Conservation (phyloP, 2,329 filamentous ascomycete species). For the Hymenoscyphus scutula region DNA sequence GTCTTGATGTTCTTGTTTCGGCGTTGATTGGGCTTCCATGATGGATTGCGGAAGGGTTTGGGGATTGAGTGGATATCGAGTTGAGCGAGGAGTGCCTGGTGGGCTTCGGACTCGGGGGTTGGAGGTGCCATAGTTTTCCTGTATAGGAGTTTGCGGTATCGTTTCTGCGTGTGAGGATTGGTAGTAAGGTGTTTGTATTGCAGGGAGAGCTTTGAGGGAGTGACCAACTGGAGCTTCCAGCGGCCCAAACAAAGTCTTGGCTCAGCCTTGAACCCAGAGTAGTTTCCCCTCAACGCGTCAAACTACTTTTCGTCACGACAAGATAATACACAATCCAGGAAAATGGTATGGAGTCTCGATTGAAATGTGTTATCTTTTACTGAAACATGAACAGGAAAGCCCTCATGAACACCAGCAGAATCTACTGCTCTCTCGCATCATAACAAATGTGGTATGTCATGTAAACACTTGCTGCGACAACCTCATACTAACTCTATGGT, state of each 20-base stretch:
- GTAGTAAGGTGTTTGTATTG: not conserved
- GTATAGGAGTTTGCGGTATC: not conserved
- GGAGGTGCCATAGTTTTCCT: constrained; percentile 30
- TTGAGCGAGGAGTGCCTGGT: constrained; percentile 82
- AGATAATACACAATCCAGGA: constrained; percentile 4
- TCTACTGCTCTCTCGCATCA: constrained; percentile 87
- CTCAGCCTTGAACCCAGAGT: not conserved
- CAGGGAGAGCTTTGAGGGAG: not conserved
- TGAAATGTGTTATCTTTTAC: too few species aligned
- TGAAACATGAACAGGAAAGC: constrained; percentile 63
- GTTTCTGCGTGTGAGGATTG: not conserved
- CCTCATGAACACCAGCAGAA: constrained; percentile 98
- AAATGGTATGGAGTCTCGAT: constrained; percentile 10
- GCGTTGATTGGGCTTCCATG: constrained; percentile 89
- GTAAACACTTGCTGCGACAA: not conserved
- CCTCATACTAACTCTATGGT: constrained; percentile 1
- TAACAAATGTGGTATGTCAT: constrained; percentile 87
- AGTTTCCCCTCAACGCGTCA: constrained; percentile 16
- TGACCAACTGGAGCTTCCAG: not conserved
- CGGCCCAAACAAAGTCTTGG: constrained; percentile 13
- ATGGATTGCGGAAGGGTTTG: constrained; percentile 85
- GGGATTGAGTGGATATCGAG: constrained; percentile 85
- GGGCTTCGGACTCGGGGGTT: constrained; percentile 53
- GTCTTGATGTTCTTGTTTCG: constrained; percentile 99
- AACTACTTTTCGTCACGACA: constrained; percentile 13